Evolutionary conservation across 2,329 filamentous ascomycete genomes (phyloP).

Genomic region (Rachicladosporium sp.): DNA sequence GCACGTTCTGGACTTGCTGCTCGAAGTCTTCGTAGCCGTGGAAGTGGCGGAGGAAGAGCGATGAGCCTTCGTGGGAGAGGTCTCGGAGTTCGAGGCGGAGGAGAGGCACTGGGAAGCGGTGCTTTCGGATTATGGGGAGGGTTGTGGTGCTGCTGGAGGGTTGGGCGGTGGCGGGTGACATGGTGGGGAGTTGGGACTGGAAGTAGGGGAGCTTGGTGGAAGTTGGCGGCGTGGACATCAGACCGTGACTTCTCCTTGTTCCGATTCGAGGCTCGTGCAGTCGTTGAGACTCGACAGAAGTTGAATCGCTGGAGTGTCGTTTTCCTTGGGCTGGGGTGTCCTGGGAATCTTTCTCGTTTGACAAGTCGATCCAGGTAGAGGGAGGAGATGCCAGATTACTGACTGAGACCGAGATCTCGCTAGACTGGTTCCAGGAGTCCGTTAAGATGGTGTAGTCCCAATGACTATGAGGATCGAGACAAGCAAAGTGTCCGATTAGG

Average conservation of each 20-base stretch:
- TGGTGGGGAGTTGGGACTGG: slow-evolving; percentile 21
- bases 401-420: too few relatives aligned
- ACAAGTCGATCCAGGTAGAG: too few relatives aligned
- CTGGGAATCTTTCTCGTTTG: too few relatives aligned
- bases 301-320: too few relatives aligned
- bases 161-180: slow-evolving; percentile 11
- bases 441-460: too few relatives aligned
- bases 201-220: slow-evolving; percentile 21
- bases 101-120: slow-evolving; percentile 29
- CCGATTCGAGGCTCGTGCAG: too few relatives aligned
- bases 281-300: too few relatives aligned
- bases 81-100: slow-evolving; percentile 38
- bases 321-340: too few relatives aligned
- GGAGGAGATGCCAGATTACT: too few relatives aligned
- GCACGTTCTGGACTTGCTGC: slow-evolving; percentile 53
- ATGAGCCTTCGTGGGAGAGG: slow-evolving; percentile 44
- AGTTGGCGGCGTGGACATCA: neutral
- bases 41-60: slow-evolving; percentile 54
- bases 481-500: too few relatives aligned
- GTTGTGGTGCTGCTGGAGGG: slow-evolving; percentile 7
- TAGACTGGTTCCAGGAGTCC: too few relatives aligned
- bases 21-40: slow-evolving; percentile 51
- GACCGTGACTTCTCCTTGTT: neutral
- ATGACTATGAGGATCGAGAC: too few relatives aligned
- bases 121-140: slow-evolving; percentile 13